phyloP scores from a whole-genome alignment of 805 yeast genomes.

The Grigorovia yakushimaensis region DNA sequence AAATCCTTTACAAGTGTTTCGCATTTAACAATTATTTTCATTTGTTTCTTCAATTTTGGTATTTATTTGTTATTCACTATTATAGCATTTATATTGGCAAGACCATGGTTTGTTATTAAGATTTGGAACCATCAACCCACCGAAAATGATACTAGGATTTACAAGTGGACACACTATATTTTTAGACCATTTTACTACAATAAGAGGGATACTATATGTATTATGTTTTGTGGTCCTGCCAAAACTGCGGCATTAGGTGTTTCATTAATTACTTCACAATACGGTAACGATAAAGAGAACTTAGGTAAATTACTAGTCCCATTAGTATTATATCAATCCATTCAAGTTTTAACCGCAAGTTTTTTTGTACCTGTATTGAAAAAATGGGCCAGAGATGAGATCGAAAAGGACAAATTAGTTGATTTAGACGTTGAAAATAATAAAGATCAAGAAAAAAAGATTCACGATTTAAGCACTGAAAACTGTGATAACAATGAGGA shows the following conservation, averaged over 20 bases:
- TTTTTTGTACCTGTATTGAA: slow-evolving; percentile 56
- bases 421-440: slow-evolving; percentile 6
- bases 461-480: slow-evolving; percentile 5
- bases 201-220: slow-evolving; percentile 62
- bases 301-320: slow-evolving; percentile 72
- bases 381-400: slow-evolving; percentile 43
- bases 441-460: neutral
- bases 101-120: slow-evolving; percentile 45
- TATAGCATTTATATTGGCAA: slow-evolving; percentile 47
- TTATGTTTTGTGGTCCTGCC: slow-evolving; percentile 86
- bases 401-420: slow-evolving; percentile 9
- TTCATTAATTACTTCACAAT: slow-evolving; percentile 69
- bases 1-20: slow-evolving; percentile 65
- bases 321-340: slow-evolving; percentile 75
- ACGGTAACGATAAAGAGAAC: slow-evolving; percentile 50
- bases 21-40: slow-evolving; percentile 57
- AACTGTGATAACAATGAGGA: no score
- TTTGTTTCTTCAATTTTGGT: slow-evolving; percentile 77
- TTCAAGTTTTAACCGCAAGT: slow-evolving; percentile 78
- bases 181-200: slow-evolving; percentile 60
- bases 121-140: slow-evolving; percentile 41
- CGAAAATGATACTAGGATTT: slow-evolving; percentile 32
- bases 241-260: slow-evolving; percentile 91
- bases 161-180: slow-evolving; percentile 32
- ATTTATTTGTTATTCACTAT: slow-evolving; percentile 68